phyloP scores from a whole-genome alignment of 441 rosid genomes.

The Populus trichocarpa region DNA sequence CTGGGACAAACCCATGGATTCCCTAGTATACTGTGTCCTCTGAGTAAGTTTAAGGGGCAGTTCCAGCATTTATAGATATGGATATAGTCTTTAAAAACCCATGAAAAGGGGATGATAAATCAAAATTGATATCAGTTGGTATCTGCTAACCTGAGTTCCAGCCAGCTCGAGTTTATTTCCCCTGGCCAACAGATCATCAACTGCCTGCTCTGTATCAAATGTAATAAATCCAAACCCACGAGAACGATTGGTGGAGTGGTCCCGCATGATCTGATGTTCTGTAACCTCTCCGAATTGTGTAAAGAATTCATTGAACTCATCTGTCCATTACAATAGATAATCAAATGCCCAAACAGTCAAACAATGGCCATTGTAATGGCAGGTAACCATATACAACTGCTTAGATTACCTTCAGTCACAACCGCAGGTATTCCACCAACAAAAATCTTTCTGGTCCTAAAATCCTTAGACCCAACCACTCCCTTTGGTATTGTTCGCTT shows the following conservation, averaged over 20 bases:
- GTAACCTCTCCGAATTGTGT: constrained; percentile 59
- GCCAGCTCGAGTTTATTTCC: constrained; percentile 86
- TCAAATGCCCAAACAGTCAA: background rate
- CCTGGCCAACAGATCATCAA: constrained; percentile 74
- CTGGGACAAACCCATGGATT: background rate
- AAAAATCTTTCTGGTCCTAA: constrained; percentile 87
- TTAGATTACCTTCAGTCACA: constrained; percentile 62
- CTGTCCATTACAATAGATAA: constrained; percentile 34
- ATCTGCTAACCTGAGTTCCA: constrained; percentile 65
- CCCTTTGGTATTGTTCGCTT: constrained; percentile 92
- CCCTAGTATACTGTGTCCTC: background rate
- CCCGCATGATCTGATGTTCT: constrained; percentile 84
- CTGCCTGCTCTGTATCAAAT: constrained; percentile 74
- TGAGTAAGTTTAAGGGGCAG: background rate
- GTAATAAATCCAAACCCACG: constrained; percentile 88
- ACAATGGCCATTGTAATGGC: background rate
- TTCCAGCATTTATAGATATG: background rate
- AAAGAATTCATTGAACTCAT: constrained; percentile 75
- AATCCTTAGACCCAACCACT: constrained; percentile 57
- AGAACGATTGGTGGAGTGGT: constrained; percentile 80
- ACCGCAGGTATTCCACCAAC: constrained; percentile 86
- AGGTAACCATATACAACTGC: background rate
- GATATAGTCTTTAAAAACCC: background rate
- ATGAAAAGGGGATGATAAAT: background rate
- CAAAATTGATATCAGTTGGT: background rate